These are phyloP conservation scores for Colletotrichum australisinense DNA, from an alignment of 2,329 filamentous ascomycete genomes.

Conservation along the genomic window DNA sequence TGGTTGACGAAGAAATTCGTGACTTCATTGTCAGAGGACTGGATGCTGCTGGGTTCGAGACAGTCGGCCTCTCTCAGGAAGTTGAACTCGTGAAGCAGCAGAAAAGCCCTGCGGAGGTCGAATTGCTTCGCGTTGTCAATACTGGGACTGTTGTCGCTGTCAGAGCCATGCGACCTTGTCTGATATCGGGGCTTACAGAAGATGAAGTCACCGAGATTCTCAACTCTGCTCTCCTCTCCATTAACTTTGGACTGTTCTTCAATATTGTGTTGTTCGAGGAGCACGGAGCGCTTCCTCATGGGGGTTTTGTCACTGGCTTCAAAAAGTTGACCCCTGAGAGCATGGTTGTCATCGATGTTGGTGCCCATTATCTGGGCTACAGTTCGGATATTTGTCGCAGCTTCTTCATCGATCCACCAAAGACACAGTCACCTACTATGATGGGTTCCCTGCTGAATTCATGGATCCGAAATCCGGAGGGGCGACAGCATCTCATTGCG, in stretches of 20 bases:
- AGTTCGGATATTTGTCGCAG: constrained; percentile 73
- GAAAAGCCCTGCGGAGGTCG: constrained; percentile 67
- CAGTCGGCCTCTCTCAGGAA: constrained; percentile 63
- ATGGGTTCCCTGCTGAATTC: neutral
- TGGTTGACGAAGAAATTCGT: constrained; percentile 74
- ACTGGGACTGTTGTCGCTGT: constrained; percentile 72
- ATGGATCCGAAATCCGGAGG: neutral
- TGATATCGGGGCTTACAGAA: constrained; percentile 68
- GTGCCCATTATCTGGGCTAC: constrained; percentile 71
- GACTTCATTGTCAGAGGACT: constrained; percentile 72
- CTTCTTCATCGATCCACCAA: constrained; percentile 62
- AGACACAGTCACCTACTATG: neutral
- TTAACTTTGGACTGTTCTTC: constrained; percentile 69
- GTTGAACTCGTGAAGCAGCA: constrained; percentile 69
- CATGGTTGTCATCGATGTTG: constrained; percentile 73
- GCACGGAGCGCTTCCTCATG: constrained; percentile 64
- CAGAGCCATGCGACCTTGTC: constrained; percentile 64
- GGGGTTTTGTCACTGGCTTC: constrained; percentile 61
- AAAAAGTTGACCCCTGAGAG: constrained; percentile 64
- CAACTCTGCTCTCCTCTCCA: constrained; percentile 63
- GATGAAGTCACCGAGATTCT: constrained; percentile 67
- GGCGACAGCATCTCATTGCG: neutral
- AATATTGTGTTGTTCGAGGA: constrained; percentile 73
- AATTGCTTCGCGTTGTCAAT: constrained; percentile 70
- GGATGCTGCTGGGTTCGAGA: constrained; percentile 63